A percentile compares a stretch with the other conserved stretches of the same genome.
Evolutionary conservation across 1,284 basidiomycete genomes (phyloP).

Genomic region (Pulveroboletus sp.): DNA sequence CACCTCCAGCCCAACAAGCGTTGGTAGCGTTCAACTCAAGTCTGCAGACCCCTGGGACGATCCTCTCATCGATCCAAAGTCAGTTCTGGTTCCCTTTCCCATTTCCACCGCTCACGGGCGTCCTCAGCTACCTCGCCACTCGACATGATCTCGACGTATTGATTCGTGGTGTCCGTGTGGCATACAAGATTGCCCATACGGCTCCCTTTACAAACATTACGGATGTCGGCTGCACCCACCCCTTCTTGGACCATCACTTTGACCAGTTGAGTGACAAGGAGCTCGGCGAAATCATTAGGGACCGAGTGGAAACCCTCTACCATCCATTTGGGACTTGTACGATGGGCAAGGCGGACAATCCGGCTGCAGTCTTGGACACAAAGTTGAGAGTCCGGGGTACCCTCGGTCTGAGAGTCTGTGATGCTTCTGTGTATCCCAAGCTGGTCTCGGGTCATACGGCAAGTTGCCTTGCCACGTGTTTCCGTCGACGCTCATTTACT

Average conservation of each 20-base stretch:
- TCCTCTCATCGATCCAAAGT: conserved; percentile 46
- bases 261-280: conserved; percentile 41
- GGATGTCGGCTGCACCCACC: conserved; percentile 38
- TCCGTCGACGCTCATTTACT: neutral
- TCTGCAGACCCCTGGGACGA: conserved; percentile 40
- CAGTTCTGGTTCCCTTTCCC: conserved; percentile 5
- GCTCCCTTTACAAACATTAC: conserved; percentile 47
- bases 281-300: conserved; percentile 40
- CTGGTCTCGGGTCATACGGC: conserved; percentile 63
- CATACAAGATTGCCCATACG: conserved; percentile 46
- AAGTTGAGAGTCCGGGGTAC: conserved; percentile 48
- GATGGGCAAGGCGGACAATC: conserved; percentile 42
- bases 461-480: conserved; percentile 19
- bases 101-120: neutral
- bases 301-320: conserved; percentile 54
- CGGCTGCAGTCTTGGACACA: conserved; percentile 45
- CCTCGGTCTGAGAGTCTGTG: conserved; percentile 49
- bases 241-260: conserved; percentile 43
- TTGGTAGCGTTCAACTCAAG: conserved; percentile 38
- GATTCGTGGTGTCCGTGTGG: conserved; percentile 49
- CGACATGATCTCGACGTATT: conserved; percentile 54
- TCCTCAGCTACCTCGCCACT: conserved; percentile 50
- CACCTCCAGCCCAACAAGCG: conserved; percentile 40
- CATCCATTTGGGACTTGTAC: conserved; percentile 57
- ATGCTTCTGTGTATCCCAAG: conserved; percentile 57